Evolutionary conservation across 345 rosid species (phyloP).

Genomic region (Eutrema heterophyllum): DNA sequence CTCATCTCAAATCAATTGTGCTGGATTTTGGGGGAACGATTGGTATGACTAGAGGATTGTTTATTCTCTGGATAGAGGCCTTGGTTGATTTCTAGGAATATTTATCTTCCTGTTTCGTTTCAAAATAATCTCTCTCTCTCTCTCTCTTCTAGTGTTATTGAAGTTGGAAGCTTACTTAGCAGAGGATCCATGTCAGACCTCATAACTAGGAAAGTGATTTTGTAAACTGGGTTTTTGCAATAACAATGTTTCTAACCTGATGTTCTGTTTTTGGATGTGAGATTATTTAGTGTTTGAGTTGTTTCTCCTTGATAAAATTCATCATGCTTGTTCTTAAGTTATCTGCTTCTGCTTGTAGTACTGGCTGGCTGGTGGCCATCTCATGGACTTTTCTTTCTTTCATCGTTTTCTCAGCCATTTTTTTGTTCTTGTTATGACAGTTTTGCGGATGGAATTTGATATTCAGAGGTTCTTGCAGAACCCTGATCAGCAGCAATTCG

Average conservation of each 20-base stretch:
- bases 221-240: not conserved
- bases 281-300: not conserved
- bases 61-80: not conserved
- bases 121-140: not conserved
- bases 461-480: conserved; percentile 69
- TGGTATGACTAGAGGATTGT: not conserved
- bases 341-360: too few relatives aligned
- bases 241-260: not conserved
- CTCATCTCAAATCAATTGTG: too few relatives aligned
- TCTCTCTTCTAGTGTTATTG: not conserved
- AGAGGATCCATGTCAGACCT: not conserved
- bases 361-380: not conserved
- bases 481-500: conserved; percentile 67
- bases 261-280: not conserved
- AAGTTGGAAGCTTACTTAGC: conserved; percentile 1
- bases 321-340: not conserved
- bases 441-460: conserved; percentile 88
- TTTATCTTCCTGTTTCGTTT: not conserved
- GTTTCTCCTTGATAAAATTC: not conserved
- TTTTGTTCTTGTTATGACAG: conserved; percentile 31
- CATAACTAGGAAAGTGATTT: not conserved
- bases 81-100: not conserved
- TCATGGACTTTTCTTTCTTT: not conserved
- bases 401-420: not conserved
- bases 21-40: too few relatives aligned